Conservation (phyloP, 1,284 basidiomycete species). For the Apiotrichum montevideense region DNA sequence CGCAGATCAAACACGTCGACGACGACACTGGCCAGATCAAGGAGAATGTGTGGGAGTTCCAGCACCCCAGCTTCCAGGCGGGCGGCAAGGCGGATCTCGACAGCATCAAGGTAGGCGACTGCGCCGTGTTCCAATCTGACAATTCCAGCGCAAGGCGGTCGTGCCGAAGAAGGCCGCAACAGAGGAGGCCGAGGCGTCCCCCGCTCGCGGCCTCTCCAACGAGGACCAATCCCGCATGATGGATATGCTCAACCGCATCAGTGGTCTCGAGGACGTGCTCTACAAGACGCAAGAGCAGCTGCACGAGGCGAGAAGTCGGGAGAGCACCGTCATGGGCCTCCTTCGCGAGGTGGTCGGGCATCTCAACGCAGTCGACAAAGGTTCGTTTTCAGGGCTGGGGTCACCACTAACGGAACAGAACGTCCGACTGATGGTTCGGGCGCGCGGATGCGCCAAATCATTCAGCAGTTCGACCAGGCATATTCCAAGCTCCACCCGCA, state of each 20-base stretch:
- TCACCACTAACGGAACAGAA: conserved; percentile 1
- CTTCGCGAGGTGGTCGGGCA: conserved; percentile 36
- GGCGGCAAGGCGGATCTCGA: conserved; percentile 79
- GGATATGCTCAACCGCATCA: conserved; percentile 34
- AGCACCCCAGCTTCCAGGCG: conserved; percentile 87
- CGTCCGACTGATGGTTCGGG: conserved; percentile 1
- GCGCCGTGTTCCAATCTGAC: not conserved
- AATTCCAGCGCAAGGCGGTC: conserved; percentile 65
- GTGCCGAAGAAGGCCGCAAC: conserved; percentile 33
- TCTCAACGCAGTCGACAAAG: conserved; percentile 27
- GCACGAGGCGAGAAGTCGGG: conserved; percentile 25
- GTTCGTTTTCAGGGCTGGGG: conserved; percentile 19
- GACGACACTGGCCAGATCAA: conserved; percentile 37
- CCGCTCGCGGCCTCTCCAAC: conserved; percentile 21
- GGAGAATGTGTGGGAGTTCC: conserved; percentile 75
- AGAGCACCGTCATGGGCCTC: conserved; percentile 26
- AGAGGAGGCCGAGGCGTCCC: conserved; percentile 30
- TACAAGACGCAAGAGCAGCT: conserved; percentile 28
- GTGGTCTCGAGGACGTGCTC: conserved; percentile 31
- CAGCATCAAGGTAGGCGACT: conserved; percentile 63
- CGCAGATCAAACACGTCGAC: conserved; percentile 42
- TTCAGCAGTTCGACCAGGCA: conserved; percentile 7
- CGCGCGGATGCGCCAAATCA: conserved; percentile 5
- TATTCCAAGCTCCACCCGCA: not conserved
- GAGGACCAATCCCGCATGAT: conserved; percentile 32